These are phyloP conservation scores for Monosporascus sp. DNA, from an alignment of 2,329 filamentous ascomycete genomes.

Conservation along the genomic window DNA sequence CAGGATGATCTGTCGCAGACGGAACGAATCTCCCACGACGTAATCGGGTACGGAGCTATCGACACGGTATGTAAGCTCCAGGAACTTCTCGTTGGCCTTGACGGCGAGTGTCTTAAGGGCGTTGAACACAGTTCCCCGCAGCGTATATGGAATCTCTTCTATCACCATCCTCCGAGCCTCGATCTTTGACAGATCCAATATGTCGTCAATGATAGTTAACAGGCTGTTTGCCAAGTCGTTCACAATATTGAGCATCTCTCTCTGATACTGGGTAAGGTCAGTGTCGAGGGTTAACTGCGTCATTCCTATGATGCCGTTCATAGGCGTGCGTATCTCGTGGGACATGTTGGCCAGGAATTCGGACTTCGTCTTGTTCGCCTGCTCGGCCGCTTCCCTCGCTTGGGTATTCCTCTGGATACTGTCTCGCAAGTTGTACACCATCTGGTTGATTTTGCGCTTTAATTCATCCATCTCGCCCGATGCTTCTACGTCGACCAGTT, in stretches of 20 bases:
- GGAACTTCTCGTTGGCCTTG: slow-evolving; percentile 91
- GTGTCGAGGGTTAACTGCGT: slow-evolving; percentile 94
- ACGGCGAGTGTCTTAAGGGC: slow-evolving; percentile 95
- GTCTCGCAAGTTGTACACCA: slow-evolving; percentile 93
- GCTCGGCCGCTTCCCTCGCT: slow-evolving; percentile 89
- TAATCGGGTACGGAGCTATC: slow-evolving; percentile 92
- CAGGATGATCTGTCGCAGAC: slow-evolving; percentile 90
- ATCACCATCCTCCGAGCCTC: slow-evolving; percentile 98
- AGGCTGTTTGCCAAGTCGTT: slow-evolving; percentile 95
- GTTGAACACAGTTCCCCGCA: slow-evolving; percentile 93
- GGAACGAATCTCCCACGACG: slow-evolving; percentile 94
- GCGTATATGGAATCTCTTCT: slow-evolving; percentile 93
- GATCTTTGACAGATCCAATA: slow-evolving; percentile 71
- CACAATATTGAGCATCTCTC: slow-evolving; percentile 98
- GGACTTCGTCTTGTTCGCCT: slow-evolving; percentile 97
- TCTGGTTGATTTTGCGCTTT: slow-evolving; percentile 98
- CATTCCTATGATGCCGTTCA: slow-evolving; percentile 98
- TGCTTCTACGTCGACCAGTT: slow-evolving; percentile 92
- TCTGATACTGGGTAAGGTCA: slow-evolving; percentile 87
- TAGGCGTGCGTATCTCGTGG: slow-evolving; percentile 94
- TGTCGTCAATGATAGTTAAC: slow-evolving; percentile 91
- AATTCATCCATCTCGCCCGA: slow-evolving; percentile 99
- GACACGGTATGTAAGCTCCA: slow-evolving; percentile 89
- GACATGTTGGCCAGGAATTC: slow-evolving; percentile 99
- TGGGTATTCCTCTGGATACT: slow-evolving; percentile 96